Conservation (phyloP, 1,284 basidiomycete genomes). For the Cerioporus squamosus region DNA sequence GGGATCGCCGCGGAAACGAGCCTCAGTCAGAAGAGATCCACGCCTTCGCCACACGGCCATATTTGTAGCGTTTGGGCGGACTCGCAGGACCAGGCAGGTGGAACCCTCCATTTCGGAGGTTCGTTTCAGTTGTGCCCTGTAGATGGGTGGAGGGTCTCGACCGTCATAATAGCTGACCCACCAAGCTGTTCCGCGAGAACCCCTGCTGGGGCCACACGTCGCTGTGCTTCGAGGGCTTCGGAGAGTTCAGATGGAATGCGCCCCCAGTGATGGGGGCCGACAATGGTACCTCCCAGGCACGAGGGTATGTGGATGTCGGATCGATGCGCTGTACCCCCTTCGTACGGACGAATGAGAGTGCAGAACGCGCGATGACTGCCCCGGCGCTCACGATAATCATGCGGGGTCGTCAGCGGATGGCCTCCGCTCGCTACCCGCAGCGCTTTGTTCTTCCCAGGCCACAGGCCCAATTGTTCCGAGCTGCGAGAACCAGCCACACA, state of each 20-base stretch:
- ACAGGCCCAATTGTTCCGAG: conserved; percentile 22
- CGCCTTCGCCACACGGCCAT: conserved; percentile 7
- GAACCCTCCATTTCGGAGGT: conserved; percentile 25
- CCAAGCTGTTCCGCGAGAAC: conserved; percentile 7
- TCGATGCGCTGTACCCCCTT: conserved; percentile 16
- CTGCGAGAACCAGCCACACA: conserved; percentile 15
- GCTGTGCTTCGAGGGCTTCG: conserved; percentile 20
- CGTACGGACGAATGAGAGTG: conserved; percentile 12
- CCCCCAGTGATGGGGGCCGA: conserved; percentile 10
- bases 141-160: conserved; percentile 14
- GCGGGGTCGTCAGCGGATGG: conserved; percentile 7
- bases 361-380: conserved; percentile 7
- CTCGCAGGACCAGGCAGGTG: conserved; percentile 11
- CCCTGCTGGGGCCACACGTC: conserved; percentile 20
- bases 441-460: conserved; percentile 18
- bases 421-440: conserved; percentile 1
- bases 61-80: conserved; percentile 11
- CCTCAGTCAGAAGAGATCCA: conserved; percentile 2
- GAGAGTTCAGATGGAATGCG: conserved; percentile 20
- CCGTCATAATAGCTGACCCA: conserved; percentile 15
- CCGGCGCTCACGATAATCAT: conserved; percentile 13
- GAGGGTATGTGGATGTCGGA: conserved; percentile 18
- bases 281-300: conserved; percentile 15
- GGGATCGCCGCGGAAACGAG: conserved; percentile 5
- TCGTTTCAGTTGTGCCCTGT: conserved; percentile 18